Evolutionary conservation across 257 asterid genomes (phyloP), one percentile per base, ranked within the genome.

Genomic region (Fraxinus americana): DNA sequence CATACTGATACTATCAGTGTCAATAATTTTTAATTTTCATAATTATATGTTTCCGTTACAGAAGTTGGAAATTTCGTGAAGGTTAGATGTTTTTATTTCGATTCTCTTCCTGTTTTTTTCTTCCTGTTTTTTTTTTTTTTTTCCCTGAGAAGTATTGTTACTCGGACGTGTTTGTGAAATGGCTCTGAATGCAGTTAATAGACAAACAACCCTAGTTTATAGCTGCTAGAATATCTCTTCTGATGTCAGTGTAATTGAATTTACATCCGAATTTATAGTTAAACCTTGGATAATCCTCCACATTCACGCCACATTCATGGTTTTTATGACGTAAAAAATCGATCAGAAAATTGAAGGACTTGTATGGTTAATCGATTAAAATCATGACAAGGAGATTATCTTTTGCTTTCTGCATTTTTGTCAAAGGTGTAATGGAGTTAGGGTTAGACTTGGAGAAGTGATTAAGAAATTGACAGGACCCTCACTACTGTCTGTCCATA

Each of bases 21-120:
- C 69, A 9, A 19, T 54, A 52, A 76, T 66, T 59, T 30, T 29
- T 3, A 69, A 6, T 76, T 74, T 45, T 77, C 52, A 27, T 79
- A 50, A 72, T 57, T 85, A 95, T 12, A 43, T 4, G 97, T 66
- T 95, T 89, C 74, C 85, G 81, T 23, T 86, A 85, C 73, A 97
- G 91, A 92, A 88, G 86, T 86, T 12, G 21, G 34, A 43, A 27
- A 12, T 29, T 14, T 67, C 21, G 17, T 72, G 16, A 48, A 81
- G 88, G 90, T 88, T 74, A 85, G 83, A 75, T 80, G 45, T 54
- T 21, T 50, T 43, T 74, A n/a, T 16, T 10, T 7, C 65, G 48
- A 41, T 35, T 38, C 38, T 54, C 67, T 35, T 70, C 34, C 72
- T 13, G 52, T n/a, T n/a, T n/a, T n/a, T n/a, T n/a, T n/a, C n/a